These are phyloP conservation scores for Penicillium glabrum DNA, from an alignment of 2,329 filamentous ascomycete species.

Conservation along the genomic window DNA sequence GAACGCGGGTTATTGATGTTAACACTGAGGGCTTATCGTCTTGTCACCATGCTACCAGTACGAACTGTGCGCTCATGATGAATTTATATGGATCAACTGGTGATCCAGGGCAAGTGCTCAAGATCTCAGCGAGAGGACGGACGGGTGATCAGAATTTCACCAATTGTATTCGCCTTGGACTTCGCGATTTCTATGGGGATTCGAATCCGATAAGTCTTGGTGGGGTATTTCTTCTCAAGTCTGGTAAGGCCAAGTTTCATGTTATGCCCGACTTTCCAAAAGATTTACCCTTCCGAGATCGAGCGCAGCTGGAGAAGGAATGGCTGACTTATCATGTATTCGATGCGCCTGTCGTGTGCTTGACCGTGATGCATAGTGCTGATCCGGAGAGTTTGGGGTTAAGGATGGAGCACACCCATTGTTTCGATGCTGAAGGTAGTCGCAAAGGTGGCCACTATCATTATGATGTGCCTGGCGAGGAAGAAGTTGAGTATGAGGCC, in stretches of 20 bases:
- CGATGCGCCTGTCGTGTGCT: conserved; percentile 39
- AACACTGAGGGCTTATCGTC: background rate
- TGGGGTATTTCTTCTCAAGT: conserved; percentile 43
- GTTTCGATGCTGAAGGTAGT: conserved; percentile 36
- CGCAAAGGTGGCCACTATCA: conserved; percentile 49
- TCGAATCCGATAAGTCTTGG: conserved; percentile 38
- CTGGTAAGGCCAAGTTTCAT: conserved; percentile 40
- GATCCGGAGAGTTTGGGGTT: conserved; percentile 42
- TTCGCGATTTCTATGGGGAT: conserved; percentile 32
- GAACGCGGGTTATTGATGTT: conserved; percentile 11
- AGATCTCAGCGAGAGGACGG: conserved; percentile 35
- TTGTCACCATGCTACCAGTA: conserved; percentile 24
- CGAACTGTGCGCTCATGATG: conserved; percentile 45
- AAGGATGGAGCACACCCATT: conserved; percentile 52
- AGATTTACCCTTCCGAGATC: conserved; percentile 28
- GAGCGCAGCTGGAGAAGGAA: conserved; percentile 28
- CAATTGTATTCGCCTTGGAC: conserved; percentile 14
- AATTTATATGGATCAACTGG: conserved; percentile 45
- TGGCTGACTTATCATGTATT: conserved; percentile 46
- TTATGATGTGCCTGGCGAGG: conserved; percentile 34
- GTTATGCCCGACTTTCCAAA: conserved; percentile 49
- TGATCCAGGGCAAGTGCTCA: conserved; percentile 34
- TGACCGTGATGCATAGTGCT: conserved; percentile 45
- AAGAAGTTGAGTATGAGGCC: conserved; percentile 47
- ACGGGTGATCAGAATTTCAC: conserved; percentile 15